Base-by-base conservation (phyloP, 1,284 basidiomycete genomes). In the Cryptococcus sp. region DNA sequence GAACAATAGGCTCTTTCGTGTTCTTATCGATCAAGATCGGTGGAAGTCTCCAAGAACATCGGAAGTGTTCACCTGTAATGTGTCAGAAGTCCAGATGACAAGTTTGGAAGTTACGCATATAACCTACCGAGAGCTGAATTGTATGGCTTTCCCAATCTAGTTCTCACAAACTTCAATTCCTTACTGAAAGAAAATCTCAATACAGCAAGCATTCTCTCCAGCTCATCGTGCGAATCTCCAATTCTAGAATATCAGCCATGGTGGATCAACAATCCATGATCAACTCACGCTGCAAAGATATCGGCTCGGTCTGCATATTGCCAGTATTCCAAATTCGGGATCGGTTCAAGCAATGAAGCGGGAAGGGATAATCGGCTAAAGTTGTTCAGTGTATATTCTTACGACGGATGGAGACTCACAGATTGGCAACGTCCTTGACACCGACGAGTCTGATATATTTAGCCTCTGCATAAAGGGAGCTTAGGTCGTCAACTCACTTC, bases 281-380 rank as follows among this genome's bases (percentile, higher is more conserved):
- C 3, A n/a, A 65, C 84, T 79, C 71, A 93, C 90, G 89, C 85
- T 67, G 88, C 87, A 72, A 96, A 93, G 46, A 93, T 80, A 76
- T 97, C 94, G 8, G 93, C 91, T 60, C 94, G 83, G 76, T 97
- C 93, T 49, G 93, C 82, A 68, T 95, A 97, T 63, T 92, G 89
- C 89, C 89, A 95, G 77, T 92, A 94, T 77, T 96, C 93, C 53
- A 97, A 83, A 76, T 95, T 96, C 4, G 91, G 91, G 66, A 93
- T 83, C 4, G 92, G 92, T 70, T 95, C 91, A 42, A 95, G 82
- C 50, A 95, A 76, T 32, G 90, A 93, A 11, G 91, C 90, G 3
- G 91, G 91, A 47, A 95, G 79, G 0, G 90, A 94, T 32, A 95
- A 79, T 55, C 90, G 88, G 83, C 90, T 92, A 45, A 37, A n/a